Base-by-base conservation (phyloP, 2,329 filamentous ascomycete genomes). In the Diaporthe batatas region DNA sequence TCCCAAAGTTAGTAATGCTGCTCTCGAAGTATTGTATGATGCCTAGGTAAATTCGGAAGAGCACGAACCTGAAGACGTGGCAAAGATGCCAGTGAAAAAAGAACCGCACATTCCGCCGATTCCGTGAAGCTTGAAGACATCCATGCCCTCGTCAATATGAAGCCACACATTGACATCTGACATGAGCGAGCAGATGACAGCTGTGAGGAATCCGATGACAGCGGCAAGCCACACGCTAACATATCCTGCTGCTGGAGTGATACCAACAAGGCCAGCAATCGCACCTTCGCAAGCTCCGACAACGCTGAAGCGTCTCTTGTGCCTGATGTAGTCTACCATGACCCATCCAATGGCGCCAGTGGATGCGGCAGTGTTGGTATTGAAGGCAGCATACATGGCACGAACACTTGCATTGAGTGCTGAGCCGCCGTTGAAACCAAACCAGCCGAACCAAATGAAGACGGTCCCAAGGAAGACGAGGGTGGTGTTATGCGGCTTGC, bases 371-470 rank as follows among this genome's bases (percentile, higher is more conserved):
- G 88, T 84, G 75, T 91, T 90, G 72, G 89, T 90, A 77, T 90
- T 90, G 77, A 89, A 86, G 2, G 87, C 87, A 11, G 87, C 87
- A 57, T 88, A 86, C 78, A 90, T 85, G 49, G 86, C 84, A 55
- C 88, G 83, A 11, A 90, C 77, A 6, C 84, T 85, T 1, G 87
- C 80, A 76, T 89, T 89, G 36, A 86, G 83, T 1, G 87, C 86
- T 57, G 80, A 84, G 23, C 80, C 85, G 73, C 88, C 86, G 73
- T 88, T 88, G 78, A 88, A 88, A 0, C 84, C 86, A 68, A 88
- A 86, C 86, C 87, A 88, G 1, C 87, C 90, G 73, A 91, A 91
- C 90, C 90, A 92, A 74, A 92, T 91, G 53, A 92, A 82, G 1
- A 91, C 83, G 0, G 90, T 92, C 2, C 90, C 90, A 2, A 92